Percentiles rank a stretch among this genome's conserved stretches.
phyloP scores from a whole-genome alignment of 2,329 filamentous ascomycete species.

The Hymenoscyphus scutula region DNA sequence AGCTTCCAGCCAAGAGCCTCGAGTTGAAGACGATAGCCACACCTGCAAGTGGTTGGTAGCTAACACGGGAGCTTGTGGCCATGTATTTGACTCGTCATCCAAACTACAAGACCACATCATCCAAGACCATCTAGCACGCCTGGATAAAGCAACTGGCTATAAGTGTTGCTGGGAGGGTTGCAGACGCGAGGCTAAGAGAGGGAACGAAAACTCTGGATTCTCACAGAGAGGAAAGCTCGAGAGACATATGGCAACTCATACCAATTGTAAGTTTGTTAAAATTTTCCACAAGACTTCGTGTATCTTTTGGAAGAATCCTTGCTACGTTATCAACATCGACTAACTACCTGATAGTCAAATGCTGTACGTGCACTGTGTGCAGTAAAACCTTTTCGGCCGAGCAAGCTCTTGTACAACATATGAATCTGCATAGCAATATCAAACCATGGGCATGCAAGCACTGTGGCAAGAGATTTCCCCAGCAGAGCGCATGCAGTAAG shows the following conservation, averaged over 20 bases:
- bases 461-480: conserved; percentile 60
- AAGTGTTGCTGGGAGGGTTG: conserved; percentile 58
- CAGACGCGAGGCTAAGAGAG: conserved; percentile 39
- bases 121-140: conserved; percentile 46
- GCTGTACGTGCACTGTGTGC: conserved; percentile 56
- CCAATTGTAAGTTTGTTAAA: conserved; percentile 53
- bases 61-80: conserved; percentile 20
- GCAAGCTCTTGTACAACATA: conserved; percentile 66
- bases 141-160: conserved; percentile 49
- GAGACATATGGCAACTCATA: conserved; percentile 64
- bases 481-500: conserved; percentile 64
- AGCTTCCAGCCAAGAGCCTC: conserved; percentile 1
- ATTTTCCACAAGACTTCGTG: too few species aligned
- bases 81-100: conserved; percentile 36
- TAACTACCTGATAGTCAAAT: conserved; percentile 52
- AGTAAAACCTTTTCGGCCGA: conserved; percentile 60
- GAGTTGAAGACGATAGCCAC: conserved; percentile 16
- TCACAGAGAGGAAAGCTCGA: conserved; percentile 62
- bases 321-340: conserved; percentile 17
- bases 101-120: conserved; percentile 56
- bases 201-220: conserved; percentile 46
- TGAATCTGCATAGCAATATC: conserved; percentile 63
- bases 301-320: too few species aligned
- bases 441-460: conserved; percentile 58
- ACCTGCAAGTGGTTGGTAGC: conserved; percentile 31